Evolutionary conservation across 768 basidiomycete genomes (phyloP).

Genomic region (Rhodotorula kratochvilovae): DNA sequence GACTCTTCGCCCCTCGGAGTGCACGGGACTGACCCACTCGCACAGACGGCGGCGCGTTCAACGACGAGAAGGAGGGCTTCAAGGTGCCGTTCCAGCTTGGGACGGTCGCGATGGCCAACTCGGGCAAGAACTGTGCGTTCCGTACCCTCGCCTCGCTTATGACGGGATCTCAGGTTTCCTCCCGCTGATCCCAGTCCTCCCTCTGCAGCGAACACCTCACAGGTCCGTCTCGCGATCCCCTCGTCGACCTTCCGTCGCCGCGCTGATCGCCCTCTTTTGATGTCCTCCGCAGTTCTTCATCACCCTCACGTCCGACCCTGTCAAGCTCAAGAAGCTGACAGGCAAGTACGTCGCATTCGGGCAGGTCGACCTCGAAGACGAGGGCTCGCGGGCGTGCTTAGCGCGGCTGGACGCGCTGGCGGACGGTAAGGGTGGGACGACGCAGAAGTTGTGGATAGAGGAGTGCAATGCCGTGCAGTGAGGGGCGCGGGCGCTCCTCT

Average conservation of each 20-base stretch:
- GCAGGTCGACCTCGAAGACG: slow-evolving; percentile 43
- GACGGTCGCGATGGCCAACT: slow-evolving; percentile 57
- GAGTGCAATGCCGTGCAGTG: slow-evolving; percentile 46
- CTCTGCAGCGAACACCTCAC: slow-evolving; percentile 34
- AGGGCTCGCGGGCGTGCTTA: slow-evolving; percentile 47
- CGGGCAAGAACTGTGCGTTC: slow-evolving; percentile 52
- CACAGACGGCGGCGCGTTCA: slow-evolving; percentile 53
- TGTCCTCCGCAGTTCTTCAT: slow-evolving; percentile 54
- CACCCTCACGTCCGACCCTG: slow-evolving; percentile 52
- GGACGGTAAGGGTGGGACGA: slow-evolving; percentile 47
- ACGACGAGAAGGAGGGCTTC: slow-evolving; percentile 56
- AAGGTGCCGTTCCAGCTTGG: slow-evolving; percentile 51
- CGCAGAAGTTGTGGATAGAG: slow-evolving; percentile 52
- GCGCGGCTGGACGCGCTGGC: slow-evolving; percentile 48
- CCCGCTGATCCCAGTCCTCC: no score
- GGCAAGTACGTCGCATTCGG: slow-evolving; percentile 56
- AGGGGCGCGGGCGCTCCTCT: slow-evolving; percentile 10
- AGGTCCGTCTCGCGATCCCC: slow-evolving; percentile 15
- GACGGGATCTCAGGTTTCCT: no score
- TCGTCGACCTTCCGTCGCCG: not conserved
- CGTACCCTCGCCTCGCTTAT: no score
- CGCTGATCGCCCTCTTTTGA: not conserved
- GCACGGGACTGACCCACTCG: not conserved
- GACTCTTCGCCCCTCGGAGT: not conserved
- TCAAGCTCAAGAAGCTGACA: slow-evolving; percentile 52